These are phyloP conservation scores for Lepidium aucheri DNA, from an alignment of 345 rosid genomes.

Conservation along the genomic window DNA sequence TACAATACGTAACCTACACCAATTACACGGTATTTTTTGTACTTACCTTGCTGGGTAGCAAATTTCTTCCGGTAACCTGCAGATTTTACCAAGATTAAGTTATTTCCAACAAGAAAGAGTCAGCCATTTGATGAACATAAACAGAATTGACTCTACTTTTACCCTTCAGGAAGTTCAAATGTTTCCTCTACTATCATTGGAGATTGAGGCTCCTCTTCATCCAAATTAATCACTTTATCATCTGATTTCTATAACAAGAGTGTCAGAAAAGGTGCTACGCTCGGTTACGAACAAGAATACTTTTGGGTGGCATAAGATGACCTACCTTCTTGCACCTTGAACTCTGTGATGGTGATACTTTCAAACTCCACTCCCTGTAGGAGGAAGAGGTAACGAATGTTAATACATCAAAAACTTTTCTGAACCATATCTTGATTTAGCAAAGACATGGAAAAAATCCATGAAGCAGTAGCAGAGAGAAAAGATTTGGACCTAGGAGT, in stretches of 20 bases:
- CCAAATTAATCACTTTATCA: constrained; percentile 49
- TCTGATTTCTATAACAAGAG: constrained; percentile 30
- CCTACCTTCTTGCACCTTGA: constrained; percentile 44
- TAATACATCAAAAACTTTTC: not conserved
- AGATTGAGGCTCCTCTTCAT: constrained; percentile 57
- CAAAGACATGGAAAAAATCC: not conserved
- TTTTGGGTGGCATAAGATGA: not conserved
- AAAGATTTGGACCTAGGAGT: constrained; percentile 17
- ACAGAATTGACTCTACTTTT: constrained; percentile 13
- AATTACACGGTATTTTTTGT: not conserved
- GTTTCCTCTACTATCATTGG: constrained; percentile 23
- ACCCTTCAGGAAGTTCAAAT: constrained; percentile 49
- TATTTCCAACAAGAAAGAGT: constrained; percentile 5
- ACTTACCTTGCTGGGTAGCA: constrained; percentile 70
- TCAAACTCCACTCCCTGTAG: constrained; percentile 34
- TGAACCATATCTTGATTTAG: not conserved
- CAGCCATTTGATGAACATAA: not conserved
- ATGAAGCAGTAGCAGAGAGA: not conserved
- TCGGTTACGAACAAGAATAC: not conserved
- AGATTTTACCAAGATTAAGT: constrained; percentile 18
- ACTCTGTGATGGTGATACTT: constrained; percentile 19
- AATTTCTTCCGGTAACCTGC: constrained; percentile 51
- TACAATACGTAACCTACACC: not conserved
- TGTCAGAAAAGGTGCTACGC: not conserved
- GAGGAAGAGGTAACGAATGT: not conserved